phyloP scores from a whole-genome alignment of 2,329 filamentous ascomycete species.

The Rutstroemia sp. region DNA sequence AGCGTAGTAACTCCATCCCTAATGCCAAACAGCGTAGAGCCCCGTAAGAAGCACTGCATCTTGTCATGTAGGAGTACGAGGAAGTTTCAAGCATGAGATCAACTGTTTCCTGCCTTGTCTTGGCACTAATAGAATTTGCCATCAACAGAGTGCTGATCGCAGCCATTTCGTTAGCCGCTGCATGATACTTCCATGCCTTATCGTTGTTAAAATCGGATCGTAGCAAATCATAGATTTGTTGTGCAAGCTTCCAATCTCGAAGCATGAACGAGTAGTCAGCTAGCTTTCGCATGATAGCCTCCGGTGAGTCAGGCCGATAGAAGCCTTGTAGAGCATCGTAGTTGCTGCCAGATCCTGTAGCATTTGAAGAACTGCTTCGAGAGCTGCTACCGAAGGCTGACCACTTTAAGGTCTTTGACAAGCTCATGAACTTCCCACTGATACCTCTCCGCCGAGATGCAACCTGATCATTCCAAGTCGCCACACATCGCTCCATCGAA shows the following conservation, averaged over 20 bases:
- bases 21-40: constrained; percentile 72
- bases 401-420: constrained; percentile 72
- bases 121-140: constrained; percentile 63
- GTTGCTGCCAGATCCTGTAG: constrained; percentile 51
- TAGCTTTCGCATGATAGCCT: constrained; percentile 86
- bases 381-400: constrained; percentile 64
- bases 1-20: constrained; percentile 71
- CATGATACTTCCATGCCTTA: constrained; percentile 95
- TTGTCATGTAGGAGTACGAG: constrained; percentile 84
- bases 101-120: constrained; percentile 70
- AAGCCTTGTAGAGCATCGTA: constrained; percentile 74
- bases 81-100: constrained; percentile 86
- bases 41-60: constrained; percentile 72
- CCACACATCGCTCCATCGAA: constrained; percentile 88
- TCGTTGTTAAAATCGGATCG: constrained; percentile 86
- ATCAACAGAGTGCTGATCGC: constrained; percentile 76
- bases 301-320: constrained; percentile 75
- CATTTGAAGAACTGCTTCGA: constrained; percentile 21
- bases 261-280: constrained; percentile 97
- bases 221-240: constrained; percentile 86
- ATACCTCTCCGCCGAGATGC: constrained; percentile 83
- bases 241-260: constrained; percentile 87
- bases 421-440: constrained; percentile 85
- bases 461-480: constrained; percentile 95
- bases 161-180: constrained; percentile 91